Evolutionary conservation across 2,329 filamentous ascomycete species (phyloP).

Genomic region (Calonectria hongkongensis): DNA sequence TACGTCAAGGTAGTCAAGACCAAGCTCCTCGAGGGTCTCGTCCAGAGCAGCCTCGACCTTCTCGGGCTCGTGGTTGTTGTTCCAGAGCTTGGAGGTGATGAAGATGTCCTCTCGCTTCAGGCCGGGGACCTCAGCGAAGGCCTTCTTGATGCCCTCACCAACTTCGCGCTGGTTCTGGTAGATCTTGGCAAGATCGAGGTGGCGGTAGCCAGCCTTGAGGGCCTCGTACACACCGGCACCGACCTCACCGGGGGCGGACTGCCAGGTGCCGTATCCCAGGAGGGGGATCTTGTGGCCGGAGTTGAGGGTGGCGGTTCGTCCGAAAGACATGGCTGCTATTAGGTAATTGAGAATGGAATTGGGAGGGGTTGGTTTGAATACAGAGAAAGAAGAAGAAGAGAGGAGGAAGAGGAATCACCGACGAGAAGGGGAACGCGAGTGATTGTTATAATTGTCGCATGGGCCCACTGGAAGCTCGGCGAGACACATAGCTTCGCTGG

Average conservation of each 20-base stretch:
- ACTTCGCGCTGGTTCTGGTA: conserved; percentile 81
- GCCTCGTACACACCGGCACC: conserved; percentile 78
- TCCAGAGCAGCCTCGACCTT: conserved; percentile 74
- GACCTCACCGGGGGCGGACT: conserved; percentile 79
- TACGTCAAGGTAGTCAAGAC: conserved; percentile 74
- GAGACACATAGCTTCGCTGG: background rate
- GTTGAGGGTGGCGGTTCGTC: conserved; percentile 74
- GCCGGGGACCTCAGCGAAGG: conserved; percentile 67
- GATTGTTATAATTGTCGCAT: conserved; percentile 27
- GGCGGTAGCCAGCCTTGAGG: conserved; percentile 78
- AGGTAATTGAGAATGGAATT: background rate
- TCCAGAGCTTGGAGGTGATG: conserved; percentile 81
- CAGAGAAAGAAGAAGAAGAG: conserved; percentile 16
- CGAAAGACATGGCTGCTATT: conserved; percentile 71
- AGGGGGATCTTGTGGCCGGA: conserved; percentile 79
- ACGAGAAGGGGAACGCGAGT: background rate
- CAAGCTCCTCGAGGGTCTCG: conserved; percentile 73
- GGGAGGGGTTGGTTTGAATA: background rate
- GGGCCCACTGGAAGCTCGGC: conserved; percentile 19
- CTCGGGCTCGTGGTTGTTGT: conserved; percentile 76
- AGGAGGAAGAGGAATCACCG: background rate
- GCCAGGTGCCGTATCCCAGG: conserved; percentile 79
- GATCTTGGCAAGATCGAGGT: conserved; percentile 72
- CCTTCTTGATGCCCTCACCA: conserved; percentile 72
- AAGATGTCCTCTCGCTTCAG: conserved; percentile 74